phyloP scores from a whole-genome alignment of 208 protist genomes.

The Porcisia hertigi region DNA sequence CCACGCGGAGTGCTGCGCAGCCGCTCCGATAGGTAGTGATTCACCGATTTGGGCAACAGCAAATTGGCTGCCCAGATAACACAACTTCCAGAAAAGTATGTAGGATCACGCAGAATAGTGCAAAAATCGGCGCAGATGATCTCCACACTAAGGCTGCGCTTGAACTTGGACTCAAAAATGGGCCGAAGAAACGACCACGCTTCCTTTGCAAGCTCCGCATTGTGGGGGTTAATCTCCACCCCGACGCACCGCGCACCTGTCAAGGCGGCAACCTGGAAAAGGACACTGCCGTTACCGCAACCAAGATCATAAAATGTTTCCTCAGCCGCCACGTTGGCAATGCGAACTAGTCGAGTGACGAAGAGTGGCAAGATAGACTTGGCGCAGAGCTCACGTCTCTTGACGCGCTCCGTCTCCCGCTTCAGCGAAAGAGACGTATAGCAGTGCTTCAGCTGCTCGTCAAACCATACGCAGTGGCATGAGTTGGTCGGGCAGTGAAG shows the following conservation, averaged over 20 bases:
- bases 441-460: constrained; percentile 35
- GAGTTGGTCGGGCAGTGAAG: constrained; percentile 43
- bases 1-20: constrained; percentile 50
- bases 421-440: constrained; percentile 54
- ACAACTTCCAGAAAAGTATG: constrained; percentile 40
- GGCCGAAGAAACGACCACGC: constrained; percentile 59
- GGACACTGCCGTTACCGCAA: constrained; percentile 87
- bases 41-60: constrained; percentile 64
- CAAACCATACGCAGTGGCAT: constrained; percentile 65
- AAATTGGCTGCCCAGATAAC: constrained; percentile 83
- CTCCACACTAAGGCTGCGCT: constrained; percentile 47
- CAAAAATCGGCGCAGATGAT: constrained; percentile 80
- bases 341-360: constrained; percentile 58
- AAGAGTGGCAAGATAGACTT: constrained; percentile 88
- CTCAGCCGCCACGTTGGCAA: constrained; percentile 32
- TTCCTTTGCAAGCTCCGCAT: constrained; percentile 55
- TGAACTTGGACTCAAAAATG: constrained; percentile 46
- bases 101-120: constrained; percentile 31
- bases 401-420: constrained; percentile 47
- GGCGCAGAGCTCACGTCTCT: constrained; percentile 70
- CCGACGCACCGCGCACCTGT: constrained; percentile 81
- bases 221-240: constrained; percentile 72
- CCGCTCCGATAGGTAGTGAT: constrained; percentile 75
- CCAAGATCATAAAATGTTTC: constrained; percentile 86
- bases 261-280: constrained; percentile 79